Base-by-base conservation (phyloP, 352 stramenopile genomes). In the Phytophthora niederhauseri region DNA sequence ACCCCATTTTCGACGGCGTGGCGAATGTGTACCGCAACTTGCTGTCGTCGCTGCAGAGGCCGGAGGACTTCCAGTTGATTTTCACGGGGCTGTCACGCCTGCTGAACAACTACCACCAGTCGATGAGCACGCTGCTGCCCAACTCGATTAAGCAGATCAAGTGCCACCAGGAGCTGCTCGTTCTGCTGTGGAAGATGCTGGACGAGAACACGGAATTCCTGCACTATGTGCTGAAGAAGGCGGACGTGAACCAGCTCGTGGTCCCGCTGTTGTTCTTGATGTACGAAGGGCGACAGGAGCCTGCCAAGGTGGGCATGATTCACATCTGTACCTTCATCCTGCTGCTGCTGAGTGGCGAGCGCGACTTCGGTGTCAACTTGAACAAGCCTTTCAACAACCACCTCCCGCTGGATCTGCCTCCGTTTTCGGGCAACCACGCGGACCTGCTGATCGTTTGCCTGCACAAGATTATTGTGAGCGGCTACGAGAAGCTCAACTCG, bases 301-400 rank as follows among this genome's bases (percentile, higher is more conserved):
- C 92, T 45, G 94, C 94, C 17, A 97, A 98, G 64, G 87, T 97
- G 12, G 97, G 97, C 36, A 92, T 99, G 80, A 97, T 99, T 43
- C 97, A 99, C 77, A 99, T 99, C 60, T 99, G 97, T 70, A 99
- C 97, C 17, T 99, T 99, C 76, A 97, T 99, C 30, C 57, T 99
- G 48, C 77, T 99, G 41, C 93, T 99, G 63, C 78, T 99, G 12
- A 98, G 89, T 49, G 97, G 98, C 28, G 97, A 99, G 65, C 86
- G 98, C 43, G 93, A 96, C 61, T 99, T 99, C 85, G 96, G 97
- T 30, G 97, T 99, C 34, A 93, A 89, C 41, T 86, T 99, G 20
- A 99, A 99, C 85, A 97, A 98, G 66, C 82, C 94, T 1, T 99
- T 98, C 71, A 90, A 92, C 45, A 95, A 95, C 26, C 91, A 97